Conservation (phyloP, 2,329 filamentous ascomycete genomes). For the Fusarium ramigenum region DNA sequence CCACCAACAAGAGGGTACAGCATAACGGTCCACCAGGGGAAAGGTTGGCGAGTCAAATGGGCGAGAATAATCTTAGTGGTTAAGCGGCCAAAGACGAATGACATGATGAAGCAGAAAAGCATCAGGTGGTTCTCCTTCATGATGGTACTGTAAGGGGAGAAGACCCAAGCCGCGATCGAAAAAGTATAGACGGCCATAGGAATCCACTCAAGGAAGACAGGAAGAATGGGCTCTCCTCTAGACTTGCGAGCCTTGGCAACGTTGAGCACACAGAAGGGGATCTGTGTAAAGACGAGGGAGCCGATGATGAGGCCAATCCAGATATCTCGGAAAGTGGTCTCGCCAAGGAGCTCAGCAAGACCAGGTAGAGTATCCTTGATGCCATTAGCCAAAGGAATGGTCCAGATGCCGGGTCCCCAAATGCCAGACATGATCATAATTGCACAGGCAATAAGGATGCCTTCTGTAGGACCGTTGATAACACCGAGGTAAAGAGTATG, state of each 20-base stretch:
- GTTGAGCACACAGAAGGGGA: constrained; percentile 90
- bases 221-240: constrained; percentile 77
- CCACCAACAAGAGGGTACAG: constrained; percentile 87
- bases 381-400: constrained; percentile 74
- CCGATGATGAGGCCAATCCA: constrained; percentile 80
- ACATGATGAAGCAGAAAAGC: constrained; percentile 91
- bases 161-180: constrained; percentile 84
- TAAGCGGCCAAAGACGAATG: constrained; percentile 97
- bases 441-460: constrained; percentile 84
- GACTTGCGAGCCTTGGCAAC: constrained; percentile 79
- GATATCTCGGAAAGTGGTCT: constrained; percentile 82
- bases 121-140: constrained; percentile 87
- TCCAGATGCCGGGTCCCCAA: constrained; percentile 90
- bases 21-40: constrained; percentile 96
- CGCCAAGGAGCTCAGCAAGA: constrained; percentile 69
- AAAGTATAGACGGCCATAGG: constrained; percentile 85
- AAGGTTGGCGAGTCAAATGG: constrained; percentile 90
- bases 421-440: constrained; percentile 90
- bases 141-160: constrained; percentile 85
- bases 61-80: constrained; percentile 99
- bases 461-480: constrained; percentile 97
- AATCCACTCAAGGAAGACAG: constrained; percentile 92
- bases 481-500: constrained; percentile 96
- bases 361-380: constrained; percentile 65
- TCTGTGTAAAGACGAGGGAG: constrained; percentile 75